phyloP scores from a whole-genome alignment of 176 grass and related monocot genomes.

The Panicum miliaceum region DNA sequence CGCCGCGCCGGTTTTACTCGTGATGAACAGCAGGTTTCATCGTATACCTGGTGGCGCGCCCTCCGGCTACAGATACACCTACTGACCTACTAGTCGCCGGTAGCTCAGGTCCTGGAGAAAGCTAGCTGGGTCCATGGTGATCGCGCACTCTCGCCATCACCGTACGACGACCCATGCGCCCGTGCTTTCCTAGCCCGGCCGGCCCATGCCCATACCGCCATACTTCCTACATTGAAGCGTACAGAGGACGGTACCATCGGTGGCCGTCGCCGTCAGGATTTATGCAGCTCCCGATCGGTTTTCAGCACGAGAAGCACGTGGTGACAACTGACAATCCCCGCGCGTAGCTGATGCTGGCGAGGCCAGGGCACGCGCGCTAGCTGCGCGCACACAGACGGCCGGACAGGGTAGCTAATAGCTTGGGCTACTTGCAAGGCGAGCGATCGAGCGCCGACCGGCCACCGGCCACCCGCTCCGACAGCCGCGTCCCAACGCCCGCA shows the following conservation, averaged over 20 bases:
- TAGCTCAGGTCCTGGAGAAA: background rate
- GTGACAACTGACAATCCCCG: background rate
- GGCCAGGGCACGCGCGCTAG: background rate
- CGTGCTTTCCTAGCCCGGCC: background rate
- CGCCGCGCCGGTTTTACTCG: background rate
- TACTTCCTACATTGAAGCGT: background rate
- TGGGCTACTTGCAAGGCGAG: slow-evolving; percentile 14
- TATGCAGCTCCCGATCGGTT: background rate
- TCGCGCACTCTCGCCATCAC: background rate
- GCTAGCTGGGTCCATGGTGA: no score
- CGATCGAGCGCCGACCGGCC: background rate
- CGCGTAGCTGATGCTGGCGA: background rate
- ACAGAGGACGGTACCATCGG: background rate
- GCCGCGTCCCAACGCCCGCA: background rate
- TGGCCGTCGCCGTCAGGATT: background rate
- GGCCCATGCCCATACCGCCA: slow-evolving; percentile 9
- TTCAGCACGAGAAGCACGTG: background rate
- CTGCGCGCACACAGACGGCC: no score
- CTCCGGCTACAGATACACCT: background rate
- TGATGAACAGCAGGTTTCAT: background rate
- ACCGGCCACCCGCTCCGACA: slow-evolving; percentile 36
- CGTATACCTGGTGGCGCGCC: background rate
- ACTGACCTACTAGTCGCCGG: background rate
- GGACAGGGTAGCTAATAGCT: background rate
- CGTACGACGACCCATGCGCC: background rate